A percentile compares a stretch with the other conserved stretches of the same genome.
phyloP scores from a whole-genome alignment of 225 moss, liverwort and hornwort genomes.

The Polytrichum formosum region DNA sequence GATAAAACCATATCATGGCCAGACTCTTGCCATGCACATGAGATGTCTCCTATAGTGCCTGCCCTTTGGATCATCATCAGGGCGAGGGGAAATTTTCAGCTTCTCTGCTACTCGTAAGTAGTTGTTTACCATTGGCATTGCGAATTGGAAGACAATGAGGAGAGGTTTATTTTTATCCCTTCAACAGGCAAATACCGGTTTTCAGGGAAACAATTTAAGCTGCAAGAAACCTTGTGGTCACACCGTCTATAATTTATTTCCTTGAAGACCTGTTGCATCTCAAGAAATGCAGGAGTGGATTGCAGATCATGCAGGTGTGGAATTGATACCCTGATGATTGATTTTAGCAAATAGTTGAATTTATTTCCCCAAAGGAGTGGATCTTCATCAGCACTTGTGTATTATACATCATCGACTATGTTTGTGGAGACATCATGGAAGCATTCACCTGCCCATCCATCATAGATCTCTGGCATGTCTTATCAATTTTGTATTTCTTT shows the following conservation, averaged over 20 bases:
- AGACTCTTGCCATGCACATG: not conserved
- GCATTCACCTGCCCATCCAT: slow-evolving; percentile 8
- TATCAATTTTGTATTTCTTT: slow-evolving; percentile 14
- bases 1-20: slow-evolving; percentile 9
- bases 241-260: not conserved
- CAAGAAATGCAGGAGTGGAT: not conserved
- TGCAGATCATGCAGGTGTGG: not conserved
- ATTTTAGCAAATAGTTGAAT: no score
- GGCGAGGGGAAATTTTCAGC: not conserved
- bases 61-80: not conserved
- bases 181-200: no score
- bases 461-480: slow-evolving; percentile 11
- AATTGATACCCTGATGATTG: no score
- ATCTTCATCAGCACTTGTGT: slow-evolving; percentile 26
- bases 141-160: not conserved
- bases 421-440: slow-evolving; percentile 15
- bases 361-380: no score
- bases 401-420: slow-evolving; percentile 25
- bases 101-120: not conserved
- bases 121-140: not conserved
- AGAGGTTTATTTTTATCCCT: not conserved
- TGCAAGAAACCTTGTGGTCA: no score
- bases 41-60: no score
- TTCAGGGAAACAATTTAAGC: no score
- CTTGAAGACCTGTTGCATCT: not conserved